phyloP scores from a whole-genome alignment of 2,329 filamentous ascomycete genomes.

The Clonostachys chloroleuca region DNA sequence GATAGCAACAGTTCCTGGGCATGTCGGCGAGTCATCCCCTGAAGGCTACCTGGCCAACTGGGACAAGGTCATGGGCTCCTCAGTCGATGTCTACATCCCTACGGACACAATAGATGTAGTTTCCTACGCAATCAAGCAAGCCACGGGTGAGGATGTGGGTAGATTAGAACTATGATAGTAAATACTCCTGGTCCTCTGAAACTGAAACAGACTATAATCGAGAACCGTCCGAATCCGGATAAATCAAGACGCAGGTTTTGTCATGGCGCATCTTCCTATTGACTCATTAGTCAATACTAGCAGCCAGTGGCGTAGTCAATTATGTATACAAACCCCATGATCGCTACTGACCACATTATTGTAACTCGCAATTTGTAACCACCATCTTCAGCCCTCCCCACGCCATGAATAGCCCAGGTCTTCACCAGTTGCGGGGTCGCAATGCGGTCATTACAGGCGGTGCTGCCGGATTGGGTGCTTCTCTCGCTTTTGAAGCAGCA shows the following conservation, averaged over 20 bases:
- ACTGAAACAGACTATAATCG: no score
- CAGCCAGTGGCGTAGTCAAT: no score
- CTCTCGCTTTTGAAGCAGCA: background rate
- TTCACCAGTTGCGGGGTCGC: background rate
- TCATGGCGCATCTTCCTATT: no score
- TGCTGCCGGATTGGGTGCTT: background rate
- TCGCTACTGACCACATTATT: no score
- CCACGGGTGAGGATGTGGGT: background rate
- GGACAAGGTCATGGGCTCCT: slow-evolving; percentile 7
- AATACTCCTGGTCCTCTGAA: no score
- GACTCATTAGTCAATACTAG: no score
- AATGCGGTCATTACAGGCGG: background rate
- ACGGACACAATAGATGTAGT: slow-evolving; percentile 9
- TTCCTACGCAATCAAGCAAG: slow-evolving; percentile 2
- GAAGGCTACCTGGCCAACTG: slow-evolving; percentile 9
- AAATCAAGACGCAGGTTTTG: no score
- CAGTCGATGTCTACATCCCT: slow-evolving; percentile 9
- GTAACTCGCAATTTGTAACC: no score
- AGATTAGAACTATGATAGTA: background rate
- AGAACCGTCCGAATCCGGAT: no score
- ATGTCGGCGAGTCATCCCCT: slow-evolving; percentile 3
- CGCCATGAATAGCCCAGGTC: no score
- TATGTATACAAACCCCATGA: no score
- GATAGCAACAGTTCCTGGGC: slow-evolving; percentile 9
- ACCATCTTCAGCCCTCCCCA: no score